phyloP scores from a whole-genome alignment of 805 yeast species.

The Metschnikowia anglica region DNA sequence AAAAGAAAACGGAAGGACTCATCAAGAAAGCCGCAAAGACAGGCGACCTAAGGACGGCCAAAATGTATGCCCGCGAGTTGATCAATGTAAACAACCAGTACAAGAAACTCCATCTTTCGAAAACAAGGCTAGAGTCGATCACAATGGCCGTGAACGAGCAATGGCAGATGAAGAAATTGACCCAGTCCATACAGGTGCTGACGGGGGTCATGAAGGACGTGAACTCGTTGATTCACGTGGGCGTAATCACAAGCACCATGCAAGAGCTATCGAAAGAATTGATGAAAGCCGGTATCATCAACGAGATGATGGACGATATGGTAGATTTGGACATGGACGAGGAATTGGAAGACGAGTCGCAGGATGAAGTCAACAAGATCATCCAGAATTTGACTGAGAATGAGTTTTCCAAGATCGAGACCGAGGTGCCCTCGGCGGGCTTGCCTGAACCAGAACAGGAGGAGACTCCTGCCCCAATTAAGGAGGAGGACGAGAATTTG shows the following conservation, averaged over 20 bases:
- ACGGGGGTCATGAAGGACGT: conserved; percentile 88
- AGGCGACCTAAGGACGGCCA: conserved; percentile 73
- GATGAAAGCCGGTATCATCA: conserved; percentile 80
- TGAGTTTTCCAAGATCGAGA: conserved; percentile 35
- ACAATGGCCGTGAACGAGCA: conserved; percentile 90
- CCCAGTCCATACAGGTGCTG: conserved; percentile 75
- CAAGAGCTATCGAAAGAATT: conserved; percentile 83
- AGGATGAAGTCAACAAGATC: conserved; percentile 64
- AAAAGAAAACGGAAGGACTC: conserved; percentile 73
- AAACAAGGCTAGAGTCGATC: conserved; percentile 82
- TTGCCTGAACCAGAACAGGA: conserved; percentile 23
- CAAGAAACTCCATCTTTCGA: conserved; percentile 70
- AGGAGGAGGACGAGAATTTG: conserved; percentile 68
- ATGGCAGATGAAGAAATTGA: conserved; percentile 78
- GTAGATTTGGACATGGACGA: conserved; percentile 66
- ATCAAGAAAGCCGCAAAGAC: conserved; percentile 75
- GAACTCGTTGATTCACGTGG: conserved; percentile 71
- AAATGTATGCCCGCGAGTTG: conserved; percentile 78
- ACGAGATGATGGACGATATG: conserved; percentile 93
- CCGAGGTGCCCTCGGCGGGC: conserved; percentile 33
- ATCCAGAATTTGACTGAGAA: conserved; percentile 41
- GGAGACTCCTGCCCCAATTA: conserved; percentile 16
- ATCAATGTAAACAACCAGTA: conserved; percentile 72
- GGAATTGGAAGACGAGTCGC: conserved; percentile 64
- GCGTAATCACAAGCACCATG: conserved; percentile 79